Conservation (phyloP, 768 basidiomycete species). For the Termitomyces sp. region DNA sequence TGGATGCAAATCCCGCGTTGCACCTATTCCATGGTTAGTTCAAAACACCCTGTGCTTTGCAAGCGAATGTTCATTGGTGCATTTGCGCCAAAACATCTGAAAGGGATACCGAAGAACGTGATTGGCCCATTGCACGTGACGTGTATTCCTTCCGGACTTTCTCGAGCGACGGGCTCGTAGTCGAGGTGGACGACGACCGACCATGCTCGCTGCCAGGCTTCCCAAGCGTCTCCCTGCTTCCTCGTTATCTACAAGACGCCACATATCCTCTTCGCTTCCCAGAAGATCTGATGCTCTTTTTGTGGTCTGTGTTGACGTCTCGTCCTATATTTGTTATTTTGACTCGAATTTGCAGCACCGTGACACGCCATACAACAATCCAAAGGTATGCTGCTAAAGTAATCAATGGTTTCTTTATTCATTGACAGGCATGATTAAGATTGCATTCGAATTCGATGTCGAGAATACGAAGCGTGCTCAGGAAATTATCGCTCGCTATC, state of each 20-base stretch:
- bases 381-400: slow-evolving; percentile 46
- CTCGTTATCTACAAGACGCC: slow-evolving; percentile 21
- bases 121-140: slow-evolving; percentile 17
- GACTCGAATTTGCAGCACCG: slow-evolving; percentile 62
- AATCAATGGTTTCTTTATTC: background rate
- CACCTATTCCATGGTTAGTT: too few relatives aligned
- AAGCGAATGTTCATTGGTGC: too few relatives aligned
- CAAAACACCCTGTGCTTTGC: too few relatives aligned
- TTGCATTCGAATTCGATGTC: slow-evolving; percentile 79
- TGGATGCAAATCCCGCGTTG: too few relatives aligned
- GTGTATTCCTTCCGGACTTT: slow-evolving; percentile 13
- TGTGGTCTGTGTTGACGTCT: slow-evolving; percentile 49
- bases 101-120: background rate
- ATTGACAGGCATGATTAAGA: slow-evolving; percentile 37
- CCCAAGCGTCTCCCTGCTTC: slow-evolving; percentile 23
- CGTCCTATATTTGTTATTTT: slow-evolving; percentile 1
- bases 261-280: slow-evolving; percentile 35
- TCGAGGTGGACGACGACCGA: background rate
- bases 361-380: slow-evolving; percentile 92
- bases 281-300: slow-evolving; percentile 81
- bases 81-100: too few relatives aligned
- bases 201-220: slow-evolving; percentile 27
- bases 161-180: slow-evolving; percentile 2
- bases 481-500: slow-evolving; percentile 90
- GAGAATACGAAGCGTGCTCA: slow-evolving; percentile 83